Conservation (phyloP, 2,329 filamentous ascomycete species). For the Pseudocercospora ulei region DNA sequence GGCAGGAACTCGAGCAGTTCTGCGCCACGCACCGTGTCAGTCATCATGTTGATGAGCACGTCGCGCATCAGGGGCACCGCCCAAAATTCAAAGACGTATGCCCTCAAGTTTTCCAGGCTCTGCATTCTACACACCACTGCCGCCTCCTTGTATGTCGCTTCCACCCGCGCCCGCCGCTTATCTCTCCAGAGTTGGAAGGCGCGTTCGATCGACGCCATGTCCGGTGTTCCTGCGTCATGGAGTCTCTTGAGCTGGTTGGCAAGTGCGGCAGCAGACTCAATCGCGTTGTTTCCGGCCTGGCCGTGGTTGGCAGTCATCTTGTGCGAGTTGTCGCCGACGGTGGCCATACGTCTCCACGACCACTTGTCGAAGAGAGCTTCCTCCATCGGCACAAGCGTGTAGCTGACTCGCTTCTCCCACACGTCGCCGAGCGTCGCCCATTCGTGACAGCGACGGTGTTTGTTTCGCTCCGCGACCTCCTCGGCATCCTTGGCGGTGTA, state of each 20-base stretch:
- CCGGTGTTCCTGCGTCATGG: conserved; percentile 4
- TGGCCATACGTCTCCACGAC: conserved; percentile 25
- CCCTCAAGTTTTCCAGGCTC: conserved; percentile 14
- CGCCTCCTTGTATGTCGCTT: conserved; percentile 17
- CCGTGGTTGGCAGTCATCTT: conserved; percentile 27
- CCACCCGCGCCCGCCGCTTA: conserved; percentile 18
- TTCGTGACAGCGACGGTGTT: conserved; percentile 22
- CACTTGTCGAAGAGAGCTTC: conserved; percentile 26
- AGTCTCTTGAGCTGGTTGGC: conserved; percentile 23
- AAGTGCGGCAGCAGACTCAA: conserved; percentile 26
- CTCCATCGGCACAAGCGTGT: conserved; percentile 29
- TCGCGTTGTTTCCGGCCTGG: conserved; percentile 23
- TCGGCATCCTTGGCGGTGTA: conserved; percentile 34
- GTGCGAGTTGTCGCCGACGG: conserved; percentile 25
- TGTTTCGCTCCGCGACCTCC: conserved; percentile 26
- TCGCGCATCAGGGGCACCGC: conserved; percentile 12
- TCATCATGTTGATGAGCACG: conserved; percentile 13
- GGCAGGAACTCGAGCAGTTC: conserved; percentile 30
- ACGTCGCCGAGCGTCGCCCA: conserved; percentile 31
- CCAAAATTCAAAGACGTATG: conserved; percentile 14
- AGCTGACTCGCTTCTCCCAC: conserved; percentile 27
- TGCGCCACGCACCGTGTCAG: conserved; percentile 21
- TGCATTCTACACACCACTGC: conserved; percentile 22
- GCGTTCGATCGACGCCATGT: conserved; percentile 1
- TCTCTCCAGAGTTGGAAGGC: conserved; percentile 21